Evolutionary conservation across 495 filamentous ascomycete species (phyloP), one percentile per base, ranked within the genome.

Genomic region (Trichoderma asperelloides): DNA sequence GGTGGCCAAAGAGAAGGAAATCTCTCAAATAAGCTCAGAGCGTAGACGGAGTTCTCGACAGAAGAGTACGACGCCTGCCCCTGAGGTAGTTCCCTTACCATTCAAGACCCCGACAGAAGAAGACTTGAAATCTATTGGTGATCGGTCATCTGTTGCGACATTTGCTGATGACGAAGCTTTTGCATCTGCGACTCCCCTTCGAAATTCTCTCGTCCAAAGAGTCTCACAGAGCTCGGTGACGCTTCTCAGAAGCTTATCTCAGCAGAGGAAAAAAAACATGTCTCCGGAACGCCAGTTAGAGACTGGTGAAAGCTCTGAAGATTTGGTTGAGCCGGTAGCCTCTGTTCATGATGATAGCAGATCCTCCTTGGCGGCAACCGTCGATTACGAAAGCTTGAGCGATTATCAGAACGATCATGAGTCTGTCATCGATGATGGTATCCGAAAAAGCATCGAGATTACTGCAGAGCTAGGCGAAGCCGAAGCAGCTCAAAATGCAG

Each of bases 61-160:
- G 25, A 39, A 25, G 39, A 69, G 73, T 57, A 65, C 68, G 49
- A 40, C 70, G 41, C 65, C 71, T 37, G 66, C 69, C 45, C 78
- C 84, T 64, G 76, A 78, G 25, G 77, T 87, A 41, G 76, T 85
- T 4, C 85, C 88, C 1, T 74, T 89, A 28, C 89, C 89, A 16
- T 86, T 90, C 73, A 85, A 75, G 47, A 74, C 89, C 3, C 85
- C 85, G 6, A 70, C 75, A 30, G 69, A 76, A 2, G 71, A 63
- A 21, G 67, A 66, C 1, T 62, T 74, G 21, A 73, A 79, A n/a
- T 79, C 81, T 23, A 82, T 81, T 13, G 41, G 39, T 15, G 84
- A 84, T 51, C 71, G 77, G 23, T 86, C 86, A 25, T 90, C 88
- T 11, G 76, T 86, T 25, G 88, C 84, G 57, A 86, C 87, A 8